Conservation (phyloP, 805 yeast genomes). For the Candida easanensis region DNA sequence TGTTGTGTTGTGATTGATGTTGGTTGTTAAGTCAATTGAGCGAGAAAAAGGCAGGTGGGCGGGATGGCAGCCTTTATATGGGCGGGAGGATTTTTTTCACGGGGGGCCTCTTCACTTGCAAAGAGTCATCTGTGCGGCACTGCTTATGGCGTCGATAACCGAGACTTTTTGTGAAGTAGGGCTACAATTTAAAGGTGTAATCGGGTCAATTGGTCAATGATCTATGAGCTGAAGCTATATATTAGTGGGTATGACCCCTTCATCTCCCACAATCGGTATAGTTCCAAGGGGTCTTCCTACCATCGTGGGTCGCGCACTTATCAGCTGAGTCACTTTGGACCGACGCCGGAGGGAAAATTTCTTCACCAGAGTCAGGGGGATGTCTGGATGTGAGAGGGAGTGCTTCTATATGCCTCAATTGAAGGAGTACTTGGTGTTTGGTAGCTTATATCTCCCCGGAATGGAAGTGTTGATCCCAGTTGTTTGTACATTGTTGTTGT, state of each 20-base stretch:
- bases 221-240: neutral
- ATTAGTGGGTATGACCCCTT: neutral
- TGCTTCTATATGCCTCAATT: too few species aligned
- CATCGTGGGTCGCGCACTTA: neutral
- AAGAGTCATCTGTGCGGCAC: neutral
- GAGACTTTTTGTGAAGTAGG: neutral
- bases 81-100: neutral
- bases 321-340: constrained; percentile 1
- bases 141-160: neutral
- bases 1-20: constrained; percentile 1
- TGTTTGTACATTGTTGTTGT: neutral
- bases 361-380: neutral
- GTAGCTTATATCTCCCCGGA: too few species aligned
- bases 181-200: neutral
- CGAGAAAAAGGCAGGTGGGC: neutral
- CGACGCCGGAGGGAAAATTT: neutral
- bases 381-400: neutral
- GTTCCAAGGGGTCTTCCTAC: neutral
- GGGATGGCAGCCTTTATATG: neutral
- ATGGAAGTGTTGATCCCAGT: too few species aligned
- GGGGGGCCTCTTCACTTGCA: neutral
- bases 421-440: too few species aligned
- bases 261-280: neutral
- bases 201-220: neutral
- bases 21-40: neutral